Percentiles rank a stretch among this genome's conserved stretches.
Evolutionary conservation across 768 basidiomycete species (phyloP).

Genomic region (Termitomyces bulborhizus): DNA sequence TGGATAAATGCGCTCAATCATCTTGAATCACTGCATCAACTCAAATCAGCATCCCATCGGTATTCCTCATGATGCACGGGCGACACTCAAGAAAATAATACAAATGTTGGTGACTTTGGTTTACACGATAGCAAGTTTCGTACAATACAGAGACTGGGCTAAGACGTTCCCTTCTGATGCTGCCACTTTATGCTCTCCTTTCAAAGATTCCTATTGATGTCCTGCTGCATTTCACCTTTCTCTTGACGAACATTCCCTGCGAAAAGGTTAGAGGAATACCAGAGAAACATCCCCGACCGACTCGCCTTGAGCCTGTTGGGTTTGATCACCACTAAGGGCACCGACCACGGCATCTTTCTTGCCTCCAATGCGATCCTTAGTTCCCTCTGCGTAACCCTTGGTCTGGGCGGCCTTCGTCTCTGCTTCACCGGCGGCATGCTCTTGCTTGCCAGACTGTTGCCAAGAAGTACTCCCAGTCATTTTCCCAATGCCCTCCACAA

Average conservation of each 20-base stretch:
- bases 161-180: no score
- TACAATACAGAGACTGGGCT: no score
- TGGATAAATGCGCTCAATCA: no score
- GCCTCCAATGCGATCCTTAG: conserved; percentile 35
- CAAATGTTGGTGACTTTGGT: no score
- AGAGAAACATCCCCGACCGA: background rate
- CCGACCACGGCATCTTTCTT: conserved; percentile 43
- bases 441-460: conserved; percentile 41
- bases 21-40: no score
- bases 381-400: conserved; percentile 44
- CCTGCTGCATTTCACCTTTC: conserved; percentile 11
- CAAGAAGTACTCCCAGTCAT: conserved; percentile 36
- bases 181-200: background rate
- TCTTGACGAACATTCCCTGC: conserved; percentile 37
- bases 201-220: conserved; percentile 7
- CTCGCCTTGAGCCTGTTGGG: conserved; percentile 34
- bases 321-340: conserved; percentile 41
- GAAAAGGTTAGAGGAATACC: background rate
- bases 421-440: conserved; percentile 43
- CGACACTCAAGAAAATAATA: no score
- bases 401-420: conserved; percentile 41
- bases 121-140: no score
- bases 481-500: conserved; percentile 34
- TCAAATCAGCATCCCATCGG: no score
- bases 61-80: no score